A percentile compares a stretch with the other conserved stretches of the same genome.
Conservation (phyloP, 1,284 basidiomycete species). For the Malassezia slooffiae region DNA sequence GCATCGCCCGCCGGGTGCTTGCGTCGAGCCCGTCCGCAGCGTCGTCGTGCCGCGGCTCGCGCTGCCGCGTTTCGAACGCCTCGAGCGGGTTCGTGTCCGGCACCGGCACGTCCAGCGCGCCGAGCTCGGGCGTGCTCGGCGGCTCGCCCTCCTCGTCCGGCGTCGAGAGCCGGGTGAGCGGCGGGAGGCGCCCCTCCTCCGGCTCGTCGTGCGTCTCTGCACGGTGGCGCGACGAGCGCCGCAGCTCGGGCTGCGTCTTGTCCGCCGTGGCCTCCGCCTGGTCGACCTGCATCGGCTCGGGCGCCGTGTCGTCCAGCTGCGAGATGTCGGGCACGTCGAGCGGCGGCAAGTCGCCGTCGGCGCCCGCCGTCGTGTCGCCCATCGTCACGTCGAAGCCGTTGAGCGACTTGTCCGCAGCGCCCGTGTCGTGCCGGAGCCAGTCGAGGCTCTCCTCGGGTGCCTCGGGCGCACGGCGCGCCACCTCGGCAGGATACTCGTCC, state of each 20-base stretch:
- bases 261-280: slow-evolving; percentile 4
- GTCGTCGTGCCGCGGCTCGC: slow-evolving; percentile 38
- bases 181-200: slow-evolving; percentile 21
- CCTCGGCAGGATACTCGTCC: slow-evolving; percentile 10
- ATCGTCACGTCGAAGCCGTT: slow-evolving; percentile 5
- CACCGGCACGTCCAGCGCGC: slow-evolving; percentile 51
- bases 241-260: slow-evolving; percentile 12
- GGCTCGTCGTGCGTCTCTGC: slow-evolving; percentile 7
- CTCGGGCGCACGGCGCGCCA: slow-evolving; percentile 9
- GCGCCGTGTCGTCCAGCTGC: too few species aligned
- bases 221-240: slow-evolving; percentile 10
- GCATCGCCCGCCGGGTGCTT: slow-evolving; percentile 45
- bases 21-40: slow-evolving; percentile 40
- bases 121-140: slow-evolving; percentile 55
- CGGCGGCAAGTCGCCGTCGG: neutral
- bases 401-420: too few species aligned
- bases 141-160: slow-evolving; percentile 57
- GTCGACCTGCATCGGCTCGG: slow-evolving; percentile 12
- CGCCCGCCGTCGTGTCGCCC: neutral
- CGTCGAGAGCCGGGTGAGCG: slow-evolving; percentile 30
- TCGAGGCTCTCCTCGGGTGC: neutral
- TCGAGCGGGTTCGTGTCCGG: slow-evolving; percentile 69
- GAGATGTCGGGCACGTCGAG: neutral
- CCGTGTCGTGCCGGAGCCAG: too few species aligned
- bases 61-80: slow-evolving; percentile 61